phyloP scores from a whole-genome alignment of 176 grass and related monocot species.

The Triticum dicoccoides region DNA sequence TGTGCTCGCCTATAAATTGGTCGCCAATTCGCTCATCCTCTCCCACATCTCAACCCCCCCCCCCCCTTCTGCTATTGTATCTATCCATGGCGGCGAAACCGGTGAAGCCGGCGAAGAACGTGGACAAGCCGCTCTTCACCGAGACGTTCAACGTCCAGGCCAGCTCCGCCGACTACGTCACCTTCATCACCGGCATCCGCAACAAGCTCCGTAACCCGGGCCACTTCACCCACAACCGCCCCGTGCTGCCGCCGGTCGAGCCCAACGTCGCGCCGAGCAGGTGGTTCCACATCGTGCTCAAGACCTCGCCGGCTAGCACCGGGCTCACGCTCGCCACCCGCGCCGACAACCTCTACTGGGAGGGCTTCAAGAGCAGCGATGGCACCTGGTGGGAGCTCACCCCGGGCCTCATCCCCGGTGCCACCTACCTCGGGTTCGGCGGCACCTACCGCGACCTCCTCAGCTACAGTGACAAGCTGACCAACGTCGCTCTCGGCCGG shows the following conservation, averaged over 20 bases:
- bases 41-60: not conserved
- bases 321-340: conserved; percentile 17
- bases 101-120: not conserved
- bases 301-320: not conserved
- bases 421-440: not conserved
- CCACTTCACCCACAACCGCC: conserved; percentile 27
- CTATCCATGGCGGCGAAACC: not conserved
- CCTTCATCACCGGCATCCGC: conserved; percentile 12
- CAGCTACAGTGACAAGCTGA: not conserved
- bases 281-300: conserved; percentile 34
- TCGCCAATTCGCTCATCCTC: not conserved
- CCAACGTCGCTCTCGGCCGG: not conserved
- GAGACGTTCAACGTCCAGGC: not conserved
- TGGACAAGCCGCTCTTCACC: conserved; percentile 5
- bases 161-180: conserved; percentile 8
- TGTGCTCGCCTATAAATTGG: not conserved
- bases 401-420: not conserved
- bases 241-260: conserved; percentile 23
- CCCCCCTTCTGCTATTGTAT: not conserved
- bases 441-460: not conserved
- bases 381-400: conserved; percentile 34
- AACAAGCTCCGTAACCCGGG: not conserved
- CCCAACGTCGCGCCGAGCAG: not conserved
- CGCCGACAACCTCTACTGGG: conserved; percentile 32
- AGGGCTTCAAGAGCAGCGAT: conserved; percentile 21